Conservation (phyloP, 495 filamentous ascomycete species). For the Hypoxylon fuscum region DNA sequence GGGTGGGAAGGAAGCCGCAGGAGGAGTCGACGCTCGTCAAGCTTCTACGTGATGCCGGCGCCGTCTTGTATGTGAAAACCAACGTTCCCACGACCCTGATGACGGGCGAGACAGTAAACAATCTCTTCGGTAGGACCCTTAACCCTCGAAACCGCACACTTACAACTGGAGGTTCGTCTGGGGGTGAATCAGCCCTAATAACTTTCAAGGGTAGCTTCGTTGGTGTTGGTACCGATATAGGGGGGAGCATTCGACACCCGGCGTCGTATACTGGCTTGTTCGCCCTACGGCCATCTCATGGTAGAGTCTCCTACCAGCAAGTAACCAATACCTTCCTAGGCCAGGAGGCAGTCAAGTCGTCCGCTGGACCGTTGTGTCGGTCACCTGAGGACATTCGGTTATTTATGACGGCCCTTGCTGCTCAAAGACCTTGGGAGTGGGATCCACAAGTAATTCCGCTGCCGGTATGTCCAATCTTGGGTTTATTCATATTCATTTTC, state of each 20-base stretch:
- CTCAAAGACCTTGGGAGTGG: conserved; percentile 1
- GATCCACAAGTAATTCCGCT: conserved; percentile 8
- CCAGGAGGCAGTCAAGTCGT: conserved; percentile 16
- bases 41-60: conserved; percentile 51
- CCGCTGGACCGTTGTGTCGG: conserved; percentile 12
- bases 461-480: conserved; percentile 1
- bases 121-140: conserved; percentile 68
- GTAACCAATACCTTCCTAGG: conserved; percentile 6
- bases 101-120: conserved; percentile 61
- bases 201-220: conserved; percentile 48
- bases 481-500: too few species aligned
- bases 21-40: conserved; percentile 58
- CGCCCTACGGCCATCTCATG: conserved; percentile 2
- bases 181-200: conserved; percentile 62
- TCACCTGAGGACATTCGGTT: conserved; percentile 14
- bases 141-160: conserved; percentile 66
- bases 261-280: conserved; percentile 9
- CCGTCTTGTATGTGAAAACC: conserved; percentile 70
- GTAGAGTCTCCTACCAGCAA: conserved; percentile 4
- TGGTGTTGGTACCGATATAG: conserved; percentile 63
- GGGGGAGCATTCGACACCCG: conserved; percentile 4
- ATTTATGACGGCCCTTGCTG: conserved; percentile 11
- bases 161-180: conserved; percentile 67
- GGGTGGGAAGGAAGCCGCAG: conserved; percentile 58
- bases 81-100: conserved; percentile 66